A percentile compares a stretch with the other conserved stretches of the same genome.
Evolutionary conservation across 805 yeast genomes (phyloP).

Genomic region (Saccharomycopsis olivae): DNA sequence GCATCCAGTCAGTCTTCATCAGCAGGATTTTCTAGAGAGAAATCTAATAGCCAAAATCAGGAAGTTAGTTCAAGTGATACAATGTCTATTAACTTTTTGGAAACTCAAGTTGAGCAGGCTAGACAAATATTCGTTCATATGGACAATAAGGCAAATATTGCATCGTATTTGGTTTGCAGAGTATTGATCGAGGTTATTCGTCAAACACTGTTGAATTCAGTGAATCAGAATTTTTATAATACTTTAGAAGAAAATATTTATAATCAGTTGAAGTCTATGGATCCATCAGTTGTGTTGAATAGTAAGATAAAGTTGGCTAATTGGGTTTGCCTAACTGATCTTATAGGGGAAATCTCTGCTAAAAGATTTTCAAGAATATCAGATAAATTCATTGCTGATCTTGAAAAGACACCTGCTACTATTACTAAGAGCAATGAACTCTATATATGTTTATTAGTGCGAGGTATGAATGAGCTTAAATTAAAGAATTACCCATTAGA

Average conservation of each 20-base stretch:
- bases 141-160: conserved; percentile 75
- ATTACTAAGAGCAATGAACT: conserved; percentile 38
- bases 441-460: conserved; percentile 60
- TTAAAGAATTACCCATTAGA: conserved; percentile 81
- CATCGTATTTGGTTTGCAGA: conserved; percentile 81
- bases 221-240: conserved; percentile 71
- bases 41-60: neutral
- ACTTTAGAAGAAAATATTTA: conserved; percentile 90
- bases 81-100: conserved; percentile 10
- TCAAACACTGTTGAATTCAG: conserved; percentile 65
- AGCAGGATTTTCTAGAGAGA: neutral
- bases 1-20: conserved; percentile 11
- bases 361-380: conserved; percentile 78
- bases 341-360: conserved; percentile 84
- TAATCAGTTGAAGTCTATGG: conserved; percentile 79
- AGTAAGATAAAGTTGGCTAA: conserved; percentile 78
- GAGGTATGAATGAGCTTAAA: conserved; percentile 83
- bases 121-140: conserved; percentile 69
- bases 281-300: conserved; percentile 56
- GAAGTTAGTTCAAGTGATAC: conserved; percentile 6
- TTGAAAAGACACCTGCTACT: conserved; percentile 66
- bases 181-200: conserved; percentile 87
- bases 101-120: conserved; percentile 30
- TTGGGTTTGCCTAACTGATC: conserved; percentile 85
- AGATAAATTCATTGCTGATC: conserved; percentile 85